Base-by-base conservation (phyloP, 1,139 yeast species). In the Hansenula lynferdii region DNA sequence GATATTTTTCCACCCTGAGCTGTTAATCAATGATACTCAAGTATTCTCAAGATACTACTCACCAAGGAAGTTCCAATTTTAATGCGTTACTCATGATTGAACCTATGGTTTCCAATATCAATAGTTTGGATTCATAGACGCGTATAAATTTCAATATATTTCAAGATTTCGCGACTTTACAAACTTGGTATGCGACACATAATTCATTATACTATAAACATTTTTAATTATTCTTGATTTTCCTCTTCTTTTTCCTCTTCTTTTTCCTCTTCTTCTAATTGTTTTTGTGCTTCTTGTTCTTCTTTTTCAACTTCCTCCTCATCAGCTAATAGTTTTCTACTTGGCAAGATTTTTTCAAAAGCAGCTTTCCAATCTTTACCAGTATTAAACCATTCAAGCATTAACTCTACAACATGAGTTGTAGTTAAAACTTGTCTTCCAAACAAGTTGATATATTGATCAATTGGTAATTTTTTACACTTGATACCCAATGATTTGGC, bases 351-450 rank as follows among this genome's bases (percentile, higher is more conserved):
- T 23, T 73, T 70, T 57, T 87, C 90, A 57, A 92, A 90, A 0
- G 97, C 95, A 39, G 60, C 64, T 48, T 78, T 85, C 98, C 98
- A 92, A 60, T 86, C 86, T 44, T 70, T 71, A 20, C 25, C 25
- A 28, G 66, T 65, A 54, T 87, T 95, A 45, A 80, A 72, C 86
- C 94, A 90, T 57, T 80, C 77, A 41, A 92, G 70, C 63, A 89
- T 69, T 45, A 92, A 65, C 60, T 92, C 96, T 47, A 86, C 84
- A 15, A 92, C 98, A 57, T 92, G 98, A 30, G 95, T 85, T 0
- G 97, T 89, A 1, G 98, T 95, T 45, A 92, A 67, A 2, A 92
- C 97, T 48, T 80, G 79, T 49, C 97, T 73, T 2, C 97, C 96
- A 44, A 85, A 80, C 42, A 92, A 64, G 51, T 82, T 75, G 43